Conservation (phyloP, 768 basidiomycete species). For the Naganishia antarctica region DNA sequence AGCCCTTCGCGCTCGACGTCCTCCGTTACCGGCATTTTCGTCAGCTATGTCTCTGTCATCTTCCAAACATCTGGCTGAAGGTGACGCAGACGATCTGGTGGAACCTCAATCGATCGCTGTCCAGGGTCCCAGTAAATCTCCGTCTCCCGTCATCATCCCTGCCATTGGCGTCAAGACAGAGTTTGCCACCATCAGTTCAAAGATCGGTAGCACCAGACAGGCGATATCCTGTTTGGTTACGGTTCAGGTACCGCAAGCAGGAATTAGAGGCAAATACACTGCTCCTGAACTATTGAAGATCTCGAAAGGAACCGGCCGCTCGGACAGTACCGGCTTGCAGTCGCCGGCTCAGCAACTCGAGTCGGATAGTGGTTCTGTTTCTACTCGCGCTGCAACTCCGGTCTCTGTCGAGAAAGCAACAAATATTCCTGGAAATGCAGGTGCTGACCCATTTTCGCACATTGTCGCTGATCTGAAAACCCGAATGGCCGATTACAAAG, state of each 20-base stretch:
- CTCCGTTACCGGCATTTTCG: not conserved
- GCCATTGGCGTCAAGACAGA: constrained; percentile 91
- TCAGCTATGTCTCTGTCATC: constrained; percentile 19
- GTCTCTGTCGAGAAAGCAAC: not conserved
- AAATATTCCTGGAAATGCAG: not conserved
- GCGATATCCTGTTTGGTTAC: constrained; percentile 89
- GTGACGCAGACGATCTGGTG: constrained; percentile 78
- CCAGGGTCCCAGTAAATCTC: constrained; percentile 7
- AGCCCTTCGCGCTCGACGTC: not conserved
- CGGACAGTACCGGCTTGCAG: too few species aligned
- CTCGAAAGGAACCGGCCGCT: too few species aligned
- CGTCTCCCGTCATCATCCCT: constrained; percentile 73
- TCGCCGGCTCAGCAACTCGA: too few species aligned
- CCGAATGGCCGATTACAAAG: constrained; percentile 94
- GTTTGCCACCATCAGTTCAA: constrained; percentile 73
- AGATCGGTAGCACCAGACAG: constrained; percentile 62
- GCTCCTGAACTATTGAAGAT: too few species aligned
- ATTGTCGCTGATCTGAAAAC: constrained; percentile 84
- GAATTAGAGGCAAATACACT: constrained; percentile 36
- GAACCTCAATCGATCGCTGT: constrained; percentile 53
- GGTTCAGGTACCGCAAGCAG: constrained; percentile 70
- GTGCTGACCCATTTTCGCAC: constrained; percentile 60
- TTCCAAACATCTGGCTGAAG: constrained; percentile 55
- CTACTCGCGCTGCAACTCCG: not conserved
- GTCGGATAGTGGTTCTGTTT: too few species aligned